A percentile compares a stretch with the other conserved stretches of the same genome.
These are phyloP conservation scores for Fusarium denticulatum DNA, from an alignment of 2,329 filamentous ascomycete genomes.

Conservation along the genomic window DNA sequence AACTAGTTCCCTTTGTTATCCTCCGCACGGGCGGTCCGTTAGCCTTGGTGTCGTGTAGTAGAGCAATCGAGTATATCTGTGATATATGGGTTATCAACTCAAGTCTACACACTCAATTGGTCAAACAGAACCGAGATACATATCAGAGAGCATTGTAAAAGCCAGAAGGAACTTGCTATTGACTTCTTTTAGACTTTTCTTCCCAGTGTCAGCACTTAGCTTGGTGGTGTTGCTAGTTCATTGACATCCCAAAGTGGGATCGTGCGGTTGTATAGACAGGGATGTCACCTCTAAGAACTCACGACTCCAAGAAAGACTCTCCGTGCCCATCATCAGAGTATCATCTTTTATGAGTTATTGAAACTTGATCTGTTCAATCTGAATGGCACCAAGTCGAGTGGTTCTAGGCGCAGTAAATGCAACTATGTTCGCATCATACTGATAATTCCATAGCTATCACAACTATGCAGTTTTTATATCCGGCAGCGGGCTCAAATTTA, in stretches of 20 bases:
- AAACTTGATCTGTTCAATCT: no score
- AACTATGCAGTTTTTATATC: neutral
- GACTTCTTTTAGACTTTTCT: neutral
- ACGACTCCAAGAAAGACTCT: neutral
- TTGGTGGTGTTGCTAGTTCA: slow-evolving; percentile 26
- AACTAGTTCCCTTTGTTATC: slow-evolving; percentile 13
- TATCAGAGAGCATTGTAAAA: neutral
- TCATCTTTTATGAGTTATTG: neutral
- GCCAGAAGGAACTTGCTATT: neutral
- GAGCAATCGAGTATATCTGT: neutral
- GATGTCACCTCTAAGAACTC: neutral
- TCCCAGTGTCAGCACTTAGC: slow-evolving; percentile 15
- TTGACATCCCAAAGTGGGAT: slow-evolving; percentile 17
- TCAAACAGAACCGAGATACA: neutral
- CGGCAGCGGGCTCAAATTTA: neutral
- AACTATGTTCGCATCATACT: neutral
- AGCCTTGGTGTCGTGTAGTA: neutral
- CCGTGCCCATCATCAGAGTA: neutral
- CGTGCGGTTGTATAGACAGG: slow-evolving; percentile 15
- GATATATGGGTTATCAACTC: neutral
- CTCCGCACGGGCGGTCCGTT: neutral
- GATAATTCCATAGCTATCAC: neutral
- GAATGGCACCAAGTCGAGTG: neutral
- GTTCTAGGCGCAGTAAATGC: neutral
- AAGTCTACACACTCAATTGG: neutral